Conservation (phyloP, 345 rosid genomes). For the Eucalyptus paniculata region DNA sequence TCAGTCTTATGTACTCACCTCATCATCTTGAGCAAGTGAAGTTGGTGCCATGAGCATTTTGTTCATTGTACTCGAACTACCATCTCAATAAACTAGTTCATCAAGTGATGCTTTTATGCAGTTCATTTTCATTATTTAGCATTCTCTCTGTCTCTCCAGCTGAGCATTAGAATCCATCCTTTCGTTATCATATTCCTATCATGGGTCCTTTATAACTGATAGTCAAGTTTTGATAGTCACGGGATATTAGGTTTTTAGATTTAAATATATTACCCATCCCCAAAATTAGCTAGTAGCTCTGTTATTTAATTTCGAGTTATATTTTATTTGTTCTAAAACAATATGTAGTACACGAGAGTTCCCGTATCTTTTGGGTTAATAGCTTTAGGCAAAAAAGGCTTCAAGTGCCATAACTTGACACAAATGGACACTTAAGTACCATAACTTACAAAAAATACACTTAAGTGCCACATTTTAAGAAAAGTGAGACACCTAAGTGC, state of each 20-base stretch:
- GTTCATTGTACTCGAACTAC: background rate
- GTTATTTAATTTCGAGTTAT: too few species aligned
- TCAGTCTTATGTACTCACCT: background rate
- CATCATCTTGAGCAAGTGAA: background rate
- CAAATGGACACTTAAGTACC: too few species aligned
- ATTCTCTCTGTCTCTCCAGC: too few species aligned
- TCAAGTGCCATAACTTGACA: too few species aligned
- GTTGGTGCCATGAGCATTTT: background rate
- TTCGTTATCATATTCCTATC: too few species aligned
- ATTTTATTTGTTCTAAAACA: too few species aligned
- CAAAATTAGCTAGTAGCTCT: background rate
- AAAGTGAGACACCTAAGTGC: too few species aligned
- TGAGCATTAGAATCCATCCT: too few species aligned
- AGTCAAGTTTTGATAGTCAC: background rate
- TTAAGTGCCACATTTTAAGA: too few species aligned
- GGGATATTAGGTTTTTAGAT: background rate
- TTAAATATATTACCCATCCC: background rate
- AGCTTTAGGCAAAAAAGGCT: background rate
- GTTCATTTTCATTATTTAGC: background rate
- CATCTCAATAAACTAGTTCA: background rate
- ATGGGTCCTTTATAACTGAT: too few species aligned
- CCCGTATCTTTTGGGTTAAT: background rate
- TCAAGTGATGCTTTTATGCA: background rate
- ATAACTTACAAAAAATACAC: too few species aligned
- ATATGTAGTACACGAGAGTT: too few species aligned